Base-by-base conservation (phyloP, 1,139 yeast species). In the Debaryomyces subglobosus region DNA sequence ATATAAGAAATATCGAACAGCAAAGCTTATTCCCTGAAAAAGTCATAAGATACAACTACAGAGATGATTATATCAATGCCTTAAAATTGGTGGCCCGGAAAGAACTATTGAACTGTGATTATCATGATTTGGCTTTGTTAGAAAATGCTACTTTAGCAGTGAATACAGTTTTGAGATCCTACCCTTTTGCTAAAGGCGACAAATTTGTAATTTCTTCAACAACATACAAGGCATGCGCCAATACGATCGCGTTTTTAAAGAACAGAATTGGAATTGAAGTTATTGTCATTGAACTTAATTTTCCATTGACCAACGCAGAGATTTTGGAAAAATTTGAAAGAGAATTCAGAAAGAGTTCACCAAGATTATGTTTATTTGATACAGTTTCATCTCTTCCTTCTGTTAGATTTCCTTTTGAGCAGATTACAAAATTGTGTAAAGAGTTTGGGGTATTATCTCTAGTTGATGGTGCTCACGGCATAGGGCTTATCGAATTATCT, bases 391-490 rank as follows among this genome's bases (percentile, higher is more conserved):
- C 90, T 2, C 74, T 79, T 78, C 94, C 94, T 0, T 86, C 85
- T 3, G 77, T 77, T 9, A 61, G 68, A 23, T 61, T 85, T 37
- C 94, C 94, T 0, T 85, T 74, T 63, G 77, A 76, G 51, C 60
- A 70, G 47, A 57, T 86, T 47, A 69, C 74, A 3, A 55, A 63
- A 13, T 61, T 80, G 42, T 82, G 89, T 55, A 64, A 67, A n/a
- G 61, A 78, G 44, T 65, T 79, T 49, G 65, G 66, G 7, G 79
- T 81, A 8, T 55, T 84, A 40, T 80, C 89, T 3, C 64, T 84
- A 39, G 74, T 86, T 29, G 94, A 86, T 60, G 94, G 86, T 12
- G 90, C 94, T 4, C 94, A 86, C 60, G 79, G 83, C 1, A 71
- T 81, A 36, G 94, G 94, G 0, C 65, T 81, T 45, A 57, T 82